These are phyloP conservation scores for Cardamine resedifolia DNA, from an alignment of 345 rosid genomes.

Conservation along the genomic window DNA sequence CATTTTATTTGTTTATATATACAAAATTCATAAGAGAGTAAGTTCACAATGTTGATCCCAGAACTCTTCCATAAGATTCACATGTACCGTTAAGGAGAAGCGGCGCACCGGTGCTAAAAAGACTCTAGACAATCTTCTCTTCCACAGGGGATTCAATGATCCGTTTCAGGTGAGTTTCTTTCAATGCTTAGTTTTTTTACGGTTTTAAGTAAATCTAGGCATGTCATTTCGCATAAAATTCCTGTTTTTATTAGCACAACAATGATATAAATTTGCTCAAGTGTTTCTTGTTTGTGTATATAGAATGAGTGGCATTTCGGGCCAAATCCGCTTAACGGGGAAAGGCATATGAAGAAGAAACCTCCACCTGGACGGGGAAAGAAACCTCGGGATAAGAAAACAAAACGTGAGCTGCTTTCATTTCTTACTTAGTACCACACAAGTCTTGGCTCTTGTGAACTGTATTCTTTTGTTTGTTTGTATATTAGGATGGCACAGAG, in stretches of 20 bases:
- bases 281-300: background rate
- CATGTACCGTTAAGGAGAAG: slow-evolving; percentile 36
- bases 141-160: slow-evolving; percentile 31
- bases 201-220: too few species aligned
- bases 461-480: background rate
- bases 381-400: slow-evolving; percentile 39
- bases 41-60: slow-evolving; percentile 32
- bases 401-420: slow-evolving; percentile 28
- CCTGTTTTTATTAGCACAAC: background rate
- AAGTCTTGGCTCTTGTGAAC: background rate
- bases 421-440: slow-evolving; percentile 8
- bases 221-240: background rate
- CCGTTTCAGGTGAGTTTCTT: slow-evolving; percentile 19
- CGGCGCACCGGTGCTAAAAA: slow-evolving; percentile 33
- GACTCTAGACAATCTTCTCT: slow-evolving; percentile 32
- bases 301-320: slow-evolving; percentile 38
- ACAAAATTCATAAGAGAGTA: slow-evolving; percentile 14
- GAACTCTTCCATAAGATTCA: slow-evolving; percentile 37
- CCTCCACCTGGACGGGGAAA: slow-evolving; percentile 36
- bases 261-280: background rate
- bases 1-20: background rate
- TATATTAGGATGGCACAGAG: slow-evolving; percentile 36
- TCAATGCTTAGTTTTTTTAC: background rate
- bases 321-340: slow-evolving; percentile 28
- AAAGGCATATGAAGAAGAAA: slow-evolving; percentile 38